A percentile compares a stretch with the other conserved stretches of the same genome.
Conservation (phyloP, 495 filamentous ascomycete genomes). For the Penicillium lividum region DNA sequence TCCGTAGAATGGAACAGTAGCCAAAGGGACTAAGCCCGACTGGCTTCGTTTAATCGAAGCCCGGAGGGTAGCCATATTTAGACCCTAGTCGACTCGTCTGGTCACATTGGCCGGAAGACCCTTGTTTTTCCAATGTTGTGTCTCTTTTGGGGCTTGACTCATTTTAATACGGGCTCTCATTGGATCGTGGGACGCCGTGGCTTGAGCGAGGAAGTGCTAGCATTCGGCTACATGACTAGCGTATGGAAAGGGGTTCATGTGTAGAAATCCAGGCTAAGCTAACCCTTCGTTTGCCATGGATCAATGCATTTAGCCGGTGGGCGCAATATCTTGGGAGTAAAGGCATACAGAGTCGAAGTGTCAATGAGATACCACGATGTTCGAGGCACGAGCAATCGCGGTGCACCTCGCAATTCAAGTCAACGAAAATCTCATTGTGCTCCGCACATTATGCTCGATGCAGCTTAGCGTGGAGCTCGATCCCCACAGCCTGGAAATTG, state of each 20-base stretch:
- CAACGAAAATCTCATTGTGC: not conserved
- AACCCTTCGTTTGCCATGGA: no score
- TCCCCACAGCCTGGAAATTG: not conserved
- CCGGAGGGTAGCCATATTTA: not conserved
- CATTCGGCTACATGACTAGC: constrained; percentile 1
- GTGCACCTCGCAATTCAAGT: not conserved
- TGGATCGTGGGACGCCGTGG: not conserved
- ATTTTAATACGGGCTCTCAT: not conserved
- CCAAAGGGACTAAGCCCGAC: not conserved
- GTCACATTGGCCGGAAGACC: not conserved
- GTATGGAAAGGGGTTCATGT: not conserved
- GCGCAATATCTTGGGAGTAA: no score
- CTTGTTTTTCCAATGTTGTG: not conserved
- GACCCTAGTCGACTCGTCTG: not conserved
- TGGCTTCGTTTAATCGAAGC: not conserved
- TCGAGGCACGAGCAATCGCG: not conserved
- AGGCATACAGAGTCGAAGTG: no score
- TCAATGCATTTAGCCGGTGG: no score
- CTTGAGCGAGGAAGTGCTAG: not conserved
- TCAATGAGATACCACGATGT: no score
- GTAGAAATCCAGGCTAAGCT: not conserved
- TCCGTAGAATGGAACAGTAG: not conserved
- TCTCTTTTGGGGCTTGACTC: not conserved
- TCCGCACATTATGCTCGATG: not conserved
- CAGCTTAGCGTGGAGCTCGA: not conserved